Evolutionary conservation across 257 asterid genomes (phyloP).

Genomic region (Solanum ossicruentum): DNA sequence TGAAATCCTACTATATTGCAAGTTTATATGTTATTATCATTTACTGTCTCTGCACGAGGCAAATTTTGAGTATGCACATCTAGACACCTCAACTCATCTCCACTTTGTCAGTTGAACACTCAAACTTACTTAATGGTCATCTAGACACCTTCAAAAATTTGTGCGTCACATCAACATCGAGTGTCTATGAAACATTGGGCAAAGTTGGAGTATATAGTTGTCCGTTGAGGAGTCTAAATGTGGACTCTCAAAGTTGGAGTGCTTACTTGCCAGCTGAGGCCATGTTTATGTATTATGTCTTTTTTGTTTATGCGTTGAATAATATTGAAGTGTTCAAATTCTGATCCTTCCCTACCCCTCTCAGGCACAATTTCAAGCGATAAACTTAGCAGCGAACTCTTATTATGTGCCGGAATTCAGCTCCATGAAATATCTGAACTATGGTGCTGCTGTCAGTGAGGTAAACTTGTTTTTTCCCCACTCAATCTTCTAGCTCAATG

Average conservation of each 20-base stretch:
- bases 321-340: not conserved
- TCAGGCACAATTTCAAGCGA: conserved; percentile 37
- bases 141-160: too few species aligned
- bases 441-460: conserved; percentile 72
- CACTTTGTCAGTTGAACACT: too few species aligned
- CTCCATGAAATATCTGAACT: conserved; percentile 32
- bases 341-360: not conserved
- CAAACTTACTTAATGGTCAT: too few species aligned
- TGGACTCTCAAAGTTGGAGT: too few species aligned
- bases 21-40: not conserved
- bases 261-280: too few species aligned
- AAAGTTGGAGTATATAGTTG: too few species aligned
- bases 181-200: too few species aligned
- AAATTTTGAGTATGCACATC: not conserved
- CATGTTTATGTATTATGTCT: too few species aligned
- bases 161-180: too few species aligned
- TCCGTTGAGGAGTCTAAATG: too few species aligned
- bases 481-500: not conserved
- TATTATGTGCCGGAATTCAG: conserved; percentile 37
- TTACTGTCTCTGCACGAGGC: not conserved
- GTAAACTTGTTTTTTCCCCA: conserved; percentile 1
- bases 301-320: not conserved
- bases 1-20: not conserved
- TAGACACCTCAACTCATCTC: too few species aligned
- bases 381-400: conserved; percentile 41